Base-by-base conservation (phyloP, 352 stramenopile genomes). In the Phytopythium cucurbitacearum region DNA sequence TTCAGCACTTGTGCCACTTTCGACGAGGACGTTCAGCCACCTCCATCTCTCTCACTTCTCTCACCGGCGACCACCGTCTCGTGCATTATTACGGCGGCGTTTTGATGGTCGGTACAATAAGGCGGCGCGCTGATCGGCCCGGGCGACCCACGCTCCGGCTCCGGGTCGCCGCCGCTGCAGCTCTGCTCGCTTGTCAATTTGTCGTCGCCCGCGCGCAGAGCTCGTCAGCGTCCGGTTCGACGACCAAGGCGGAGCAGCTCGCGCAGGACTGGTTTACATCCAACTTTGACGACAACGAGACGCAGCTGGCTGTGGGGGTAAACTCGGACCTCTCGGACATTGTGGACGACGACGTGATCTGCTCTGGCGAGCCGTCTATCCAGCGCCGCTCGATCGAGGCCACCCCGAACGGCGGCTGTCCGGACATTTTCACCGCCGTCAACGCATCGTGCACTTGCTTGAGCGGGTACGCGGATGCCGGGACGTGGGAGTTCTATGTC, bases 381-480 rank as follows among this genome's bases (percentile, higher is more conserved):
- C 65, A 74, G 51, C 57, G 65, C 16, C 56, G 52, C 3, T 48
- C 53, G 2, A 34, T 41, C 0, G 55, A 62, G 5, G 38, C 37
- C 16, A 32, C 57, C 8, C 58, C 65, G 4, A 74, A 74, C 21
- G 62, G 60, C 32, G 62, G 54, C 9, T 74, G 65, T 40, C 65
- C 65, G 3, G 62, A 54, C 37, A 61, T 74, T 37, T 74, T 69
- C 34, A 71, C 65, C 32, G 57, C 62, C 1, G 53, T 71, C 4
- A 52, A 68, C 6, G 65, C 54, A 4, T 71, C 65, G 2, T 74
- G 65, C 32, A 54, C 65, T 4, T 74, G 65, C 38, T 39, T 74
- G 28, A 28, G 12, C 15, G 57, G 54, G 6, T 67, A 68, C 40
- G 60, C 46, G 16, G 39, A 62, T 11, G 39, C 34, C 35, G 33